Percentiles rank a stretch among this genome's conserved stretches.
Conservation (phyloP, 1,139 yeast species). For the Debaryomyces psychrophilus region DNA sequence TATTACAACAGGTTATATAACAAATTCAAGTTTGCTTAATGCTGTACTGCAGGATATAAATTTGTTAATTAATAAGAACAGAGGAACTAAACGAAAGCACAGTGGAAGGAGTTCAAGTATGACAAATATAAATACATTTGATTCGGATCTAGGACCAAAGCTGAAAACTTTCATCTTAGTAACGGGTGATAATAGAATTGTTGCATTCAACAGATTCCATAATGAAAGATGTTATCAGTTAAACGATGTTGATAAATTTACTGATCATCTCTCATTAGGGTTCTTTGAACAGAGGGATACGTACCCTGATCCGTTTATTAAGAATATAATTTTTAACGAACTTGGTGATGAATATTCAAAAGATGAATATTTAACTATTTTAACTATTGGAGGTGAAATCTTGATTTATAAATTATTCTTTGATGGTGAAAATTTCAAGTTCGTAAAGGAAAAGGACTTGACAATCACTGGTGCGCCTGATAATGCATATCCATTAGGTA, state of each 20-base stretch:
- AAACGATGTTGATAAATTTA: conserved; percentile 58
- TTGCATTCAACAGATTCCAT: conserved; percentile 65
- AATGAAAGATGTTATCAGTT: conserved; percentile 68
- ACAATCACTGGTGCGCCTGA: conserved; percentile 74
- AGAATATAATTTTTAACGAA: conserved; percentile 66
- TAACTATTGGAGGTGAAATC: conserved; percentile 82
- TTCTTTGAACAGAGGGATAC: conserved; percentile 62
- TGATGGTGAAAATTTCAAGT: conserved; percentile 53
- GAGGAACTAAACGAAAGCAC: conserved; percentile 38
- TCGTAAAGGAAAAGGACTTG: conserved; percentile 52
- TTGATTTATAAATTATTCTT: conserved; percentile 63
- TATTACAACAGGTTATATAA: conserved; percentile 69
- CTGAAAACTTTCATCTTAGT: conserved; percentile 64
- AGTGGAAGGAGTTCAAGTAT: conserved; percentile 12
- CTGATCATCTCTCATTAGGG: conserved; percentile 55
- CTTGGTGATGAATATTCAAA: conserved; percentile 62
- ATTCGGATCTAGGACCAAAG: conserved; percentile 32
- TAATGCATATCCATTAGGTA: conserved; percentile 70
- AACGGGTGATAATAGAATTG: conserved; percentile 75
- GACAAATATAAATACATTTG: conserved; percentile 13
- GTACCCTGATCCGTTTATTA: conserved; percentile 74
- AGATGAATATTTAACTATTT: conserved; percentile 64
- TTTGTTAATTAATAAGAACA: conserved; percentile 30
- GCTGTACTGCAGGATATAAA: conserved; percentile 47
- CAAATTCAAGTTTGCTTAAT: conserved; percentile 46